phyloP scores from a whole-genome alignment of 2,329 filamentous ascomycete genomes.

The Didymella pinodella region DNA sequence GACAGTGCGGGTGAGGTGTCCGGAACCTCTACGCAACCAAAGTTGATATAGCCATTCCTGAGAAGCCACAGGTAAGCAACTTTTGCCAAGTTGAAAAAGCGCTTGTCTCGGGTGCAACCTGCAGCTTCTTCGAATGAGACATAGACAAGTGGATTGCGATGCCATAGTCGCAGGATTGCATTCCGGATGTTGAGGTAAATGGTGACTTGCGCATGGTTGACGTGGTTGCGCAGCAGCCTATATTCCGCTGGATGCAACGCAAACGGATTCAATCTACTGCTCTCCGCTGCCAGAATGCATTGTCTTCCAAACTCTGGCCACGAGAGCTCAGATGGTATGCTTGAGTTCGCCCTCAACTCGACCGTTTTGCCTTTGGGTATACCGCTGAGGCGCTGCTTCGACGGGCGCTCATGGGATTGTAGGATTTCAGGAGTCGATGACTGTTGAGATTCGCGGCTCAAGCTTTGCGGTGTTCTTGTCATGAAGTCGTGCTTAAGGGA shows the following conservation, averaged over 20 bases:
- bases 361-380: constrained; percentile 33
- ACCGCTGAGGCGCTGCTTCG: constrained; percentile 31
- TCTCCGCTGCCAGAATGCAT: constrained; percentile 87
- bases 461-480: constrained; percentile 34
- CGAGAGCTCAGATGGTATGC: constrained; percentile 79
- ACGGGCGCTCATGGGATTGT: constrained; percentile 33
- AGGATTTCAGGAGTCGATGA: constrained; percentile 45
- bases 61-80: constrained; percentile 93
- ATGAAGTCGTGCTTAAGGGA: constrained; percentile 27
- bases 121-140: constrained; percentile 86
- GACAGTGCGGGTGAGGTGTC: constrained; percentile 49
- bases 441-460: constrained; percentile 35
- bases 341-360: constrained; percentile 70
- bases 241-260: constrained; percentile 87
- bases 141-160: constrained; percentile 80
- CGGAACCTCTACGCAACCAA: constrained; percentile 83
- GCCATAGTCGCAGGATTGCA: constrained; percentile 89
- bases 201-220: constrained; percentile 89
- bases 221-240: constrained; percentile 76
- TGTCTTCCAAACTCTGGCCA: constrained; percentile 85
- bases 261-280: constrained; percentile 88
- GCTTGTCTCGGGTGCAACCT: constrained; percentile 84
- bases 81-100: constrained; percentile 88
- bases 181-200: constrained; percentile 97
- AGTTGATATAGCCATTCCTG: constrained; percentile 94